Evolutionary conservation across 495 filamentous ascomycete genomes (phyloP).

Genomic region (Aspergillus asperescens): DNA sequence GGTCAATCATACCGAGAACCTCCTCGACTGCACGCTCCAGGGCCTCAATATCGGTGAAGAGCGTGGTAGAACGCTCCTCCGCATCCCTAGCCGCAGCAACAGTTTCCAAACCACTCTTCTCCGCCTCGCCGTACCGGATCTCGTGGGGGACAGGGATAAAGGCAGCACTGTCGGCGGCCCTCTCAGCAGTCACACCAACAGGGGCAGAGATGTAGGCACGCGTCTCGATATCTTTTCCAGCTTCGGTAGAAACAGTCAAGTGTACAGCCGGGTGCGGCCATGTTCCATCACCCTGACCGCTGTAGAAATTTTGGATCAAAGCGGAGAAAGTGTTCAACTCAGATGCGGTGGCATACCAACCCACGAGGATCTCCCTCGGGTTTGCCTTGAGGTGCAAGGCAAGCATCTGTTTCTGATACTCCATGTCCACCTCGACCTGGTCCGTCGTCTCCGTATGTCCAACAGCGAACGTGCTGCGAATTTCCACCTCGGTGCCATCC

Average conservation of each 20-base stretch:
- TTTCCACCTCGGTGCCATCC: constrained; percentile 93
- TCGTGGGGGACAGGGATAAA: constrained; percentile 96
- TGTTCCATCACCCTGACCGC: constrained; percentile 90
- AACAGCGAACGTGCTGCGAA: constrained; percentile 92
- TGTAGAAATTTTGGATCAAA: constrained; percentile 99
- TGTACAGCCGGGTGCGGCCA: constrained; percentile 95
- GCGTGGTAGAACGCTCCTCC: constrained; percentile 63
- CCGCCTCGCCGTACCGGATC: constrained; percentile 82
- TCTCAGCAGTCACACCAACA: constrained; percentile 89
- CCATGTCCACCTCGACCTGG: constrained; percentile 98
- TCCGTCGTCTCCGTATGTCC: constrained; percentile 97
- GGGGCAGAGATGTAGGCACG: constrained; percentile 90
- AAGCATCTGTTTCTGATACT: constrained; percentile 99
- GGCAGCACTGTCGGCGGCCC: constrained; percentile 87
- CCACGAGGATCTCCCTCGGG: constrained; percentile 87
- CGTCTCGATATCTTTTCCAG: constrained; percentile 77
- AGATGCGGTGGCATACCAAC: constrained; percentile 95
- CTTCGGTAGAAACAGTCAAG: constrained; percentile 83
- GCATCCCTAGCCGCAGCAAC: constrained; percentile 74
- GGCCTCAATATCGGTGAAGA: constrained; percentile 81
- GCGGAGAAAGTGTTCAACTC: constrained; percentile 97
- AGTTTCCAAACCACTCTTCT: constrained; percentile 85
- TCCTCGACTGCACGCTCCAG: constrained; percentile 79
- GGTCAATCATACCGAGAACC: constrained; percentile 79
- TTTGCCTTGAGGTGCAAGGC: constrained; percentile 87